Percentiles rank a stretch among this genome's conserved stretches.
phyloP scores from a whole-genome alignment of 257 asterid species.

The Fraxinus americana region DNA sequence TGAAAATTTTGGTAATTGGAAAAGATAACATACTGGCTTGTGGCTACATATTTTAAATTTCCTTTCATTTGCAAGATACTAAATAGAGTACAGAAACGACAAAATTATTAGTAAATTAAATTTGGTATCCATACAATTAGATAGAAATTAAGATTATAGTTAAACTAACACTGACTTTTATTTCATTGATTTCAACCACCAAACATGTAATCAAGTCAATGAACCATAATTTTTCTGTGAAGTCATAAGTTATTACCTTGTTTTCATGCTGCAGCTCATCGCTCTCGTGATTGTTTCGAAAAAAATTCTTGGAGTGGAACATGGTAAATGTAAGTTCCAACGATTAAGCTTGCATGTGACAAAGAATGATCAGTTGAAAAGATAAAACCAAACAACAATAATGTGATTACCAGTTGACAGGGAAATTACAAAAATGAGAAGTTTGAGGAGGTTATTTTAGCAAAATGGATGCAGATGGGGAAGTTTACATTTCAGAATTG shows the following conservation, averaged over 20 bases:
- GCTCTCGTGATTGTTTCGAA: constrained; percentile 47
- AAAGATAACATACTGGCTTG: no score
- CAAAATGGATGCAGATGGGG: no score
- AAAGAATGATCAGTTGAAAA: constrained; percentile 47
- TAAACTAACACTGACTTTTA: no score
- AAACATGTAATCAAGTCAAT: not conserved
- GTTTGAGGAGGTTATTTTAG: no score
- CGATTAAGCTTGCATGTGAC: constrained; percentile 24
- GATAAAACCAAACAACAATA: not conserved
- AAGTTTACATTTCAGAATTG: no score
- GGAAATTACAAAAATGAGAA: not conserved
- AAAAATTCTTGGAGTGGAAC: constrained; percentile 64
- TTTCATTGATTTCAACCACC: not conserved
- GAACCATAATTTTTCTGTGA: no score
- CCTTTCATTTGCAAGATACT: no score
- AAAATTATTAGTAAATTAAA: no score
- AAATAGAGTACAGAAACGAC: not conserved
- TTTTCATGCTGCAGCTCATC: constrained; percentile 53
- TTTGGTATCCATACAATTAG: not conserved
- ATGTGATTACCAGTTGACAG: constrained; percentile 20
- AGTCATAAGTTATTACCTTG: constrained; percentile 52
- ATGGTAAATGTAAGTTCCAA: constrained; percentile 34
- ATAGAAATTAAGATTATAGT: not conserved
- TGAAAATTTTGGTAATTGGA: no score
- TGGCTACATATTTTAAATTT: no score